Evolutionary conservation across 129 eudicot species (phyloP).

Genomic region (Flaveria brownii): DNA sequence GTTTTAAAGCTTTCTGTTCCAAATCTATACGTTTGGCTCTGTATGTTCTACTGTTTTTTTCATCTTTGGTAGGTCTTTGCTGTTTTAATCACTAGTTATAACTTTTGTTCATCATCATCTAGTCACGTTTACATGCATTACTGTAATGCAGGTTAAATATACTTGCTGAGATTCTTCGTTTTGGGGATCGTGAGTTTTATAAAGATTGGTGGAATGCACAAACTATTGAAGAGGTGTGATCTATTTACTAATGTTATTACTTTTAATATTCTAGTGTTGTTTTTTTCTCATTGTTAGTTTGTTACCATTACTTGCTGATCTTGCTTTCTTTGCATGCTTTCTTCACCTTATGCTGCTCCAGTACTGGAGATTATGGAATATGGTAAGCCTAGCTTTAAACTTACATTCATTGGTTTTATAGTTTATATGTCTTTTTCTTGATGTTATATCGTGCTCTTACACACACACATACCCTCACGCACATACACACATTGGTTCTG

Average conservation of each 20-base stretch:
- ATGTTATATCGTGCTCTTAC: background rate
- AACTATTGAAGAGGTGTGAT: constrained; percentile 87
- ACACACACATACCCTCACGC: background rate
- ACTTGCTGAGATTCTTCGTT: constrained; percentile 94
- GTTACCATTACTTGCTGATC: background rate
- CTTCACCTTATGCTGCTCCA: constrained; percentile 3
- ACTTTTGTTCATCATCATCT: background rate
- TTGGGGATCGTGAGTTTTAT: constrained; percentile 98
- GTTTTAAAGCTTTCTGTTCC: constrained; percentile 98
- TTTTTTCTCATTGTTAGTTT: background rate
- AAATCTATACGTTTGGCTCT: constrained; percentile 91
- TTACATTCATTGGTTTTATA: background rate
- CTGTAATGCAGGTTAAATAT: constrained; percentile 67
- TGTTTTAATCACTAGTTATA: background rate
- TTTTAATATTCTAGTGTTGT: background rate
- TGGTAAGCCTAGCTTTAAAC: constrained; percentile 5
- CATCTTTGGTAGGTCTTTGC: constrained; percentile 76
- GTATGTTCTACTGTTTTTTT: constrained; percentile 91
- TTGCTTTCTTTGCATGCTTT: constrained; percentile 8
- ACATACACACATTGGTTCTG: background rate
- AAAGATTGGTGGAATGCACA: constrained; percentile 99
- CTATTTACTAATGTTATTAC: background rate
- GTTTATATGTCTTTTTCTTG: constrained; percentile 14
- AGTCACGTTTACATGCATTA: constrained; percentile 26
- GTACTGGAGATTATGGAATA: constrained; percentile 20